Base-by-base conservation (phyloP, 306 rosid species). In the Dryas alaskensis region DNA sequence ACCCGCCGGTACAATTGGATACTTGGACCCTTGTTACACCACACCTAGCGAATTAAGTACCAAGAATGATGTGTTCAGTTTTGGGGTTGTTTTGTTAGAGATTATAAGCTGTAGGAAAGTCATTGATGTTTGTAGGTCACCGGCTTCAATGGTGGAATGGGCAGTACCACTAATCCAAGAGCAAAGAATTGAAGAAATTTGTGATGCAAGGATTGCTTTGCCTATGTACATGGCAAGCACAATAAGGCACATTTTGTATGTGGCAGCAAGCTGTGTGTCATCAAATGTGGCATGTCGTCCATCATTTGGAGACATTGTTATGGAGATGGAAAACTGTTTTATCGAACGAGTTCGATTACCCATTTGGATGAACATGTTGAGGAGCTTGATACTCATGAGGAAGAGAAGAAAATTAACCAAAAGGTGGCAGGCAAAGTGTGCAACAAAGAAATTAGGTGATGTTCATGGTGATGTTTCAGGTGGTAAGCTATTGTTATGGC, bases 1-100 rank as follows among this genome's bases (percentile, higher is more conserved):
- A 65, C 88, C 93, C 5, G 85, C 91, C 0, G 89, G 91, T n/a
- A 86, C 89, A 0, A 81, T 86, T 13, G 89, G 94, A 65, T 86
- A 89, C 31, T 37, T 89, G n/a, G 91, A 89, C 53, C 88, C 88
- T 46, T 51, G 81, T 52, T 89, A 86, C 82, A 84, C 86, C 5
- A 70, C 70, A 0, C 86, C 93, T 0, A 22, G 22, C 48, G 81
- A 84, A 59, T 81, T 89, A 16, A 89, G 93, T 71, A 73, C 86
- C 0, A 89, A 82, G 53, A 80, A 39, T 31, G 93, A 89, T 59
- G 78, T 87, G 10, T 89, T 80, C 37, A 89, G 90, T 37, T 86
- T 84, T 27, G 93, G 93, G 76, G 89, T 86, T 37, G 73, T 88
- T 78, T 48, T 88, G 50, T 25, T 88, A 43, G 93, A 89, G 84